Base-by-base conservation (phyloP, 2,329 filamentous ascomycete species). In the Aspergillus sp. region DNA sequence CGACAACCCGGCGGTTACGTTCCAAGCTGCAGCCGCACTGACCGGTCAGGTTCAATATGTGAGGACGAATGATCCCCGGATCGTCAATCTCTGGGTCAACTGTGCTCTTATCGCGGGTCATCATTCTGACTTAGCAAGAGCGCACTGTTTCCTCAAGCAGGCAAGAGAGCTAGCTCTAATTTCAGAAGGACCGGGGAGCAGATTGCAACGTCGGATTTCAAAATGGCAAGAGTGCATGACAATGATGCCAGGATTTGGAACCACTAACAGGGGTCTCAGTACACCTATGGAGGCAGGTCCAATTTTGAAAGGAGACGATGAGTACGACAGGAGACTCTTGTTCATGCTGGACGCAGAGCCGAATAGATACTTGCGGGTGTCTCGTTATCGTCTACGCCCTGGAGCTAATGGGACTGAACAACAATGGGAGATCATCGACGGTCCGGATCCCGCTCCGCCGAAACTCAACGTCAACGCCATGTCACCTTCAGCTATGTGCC, bases 71-170 rank as follows among this genome's bases (percentile, higher is more conserved):
- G 66, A 68, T 44, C 20, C 42, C 12, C 63, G 66, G 15, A 47
- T 56, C 4, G 45, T 59, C 44, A n/a, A 48, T 48, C 11, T 67
- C 13, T 60, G 62, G 60, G 47, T 57, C 9, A 59, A 66, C 15
- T 66, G 64, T 36, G 68, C 63, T n/a, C 26, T 63, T n/a, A 56
- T 69, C 34, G 62, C 59, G 4, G 64, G 43, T 0, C 64, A 53
- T 32, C 68, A 71, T 41, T 66, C 64, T 1, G 68, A 71, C 41
- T 13, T 58, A 2, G 68, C 58, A 1, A 60, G 68, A 11, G 63
- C 63, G 1, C 15, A 53, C 9, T 48, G 48, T 9, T 71, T 71
- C 38, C 45, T 68, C 1, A 41, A 17, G 5, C 57, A 48, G 42
- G 67, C 65, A 3, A 52, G 54, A 18, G 47, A 39, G 39, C 43